Conservation (phyloP, 305 asterid genomes). For the Fraxinus latifolia region DNA sequence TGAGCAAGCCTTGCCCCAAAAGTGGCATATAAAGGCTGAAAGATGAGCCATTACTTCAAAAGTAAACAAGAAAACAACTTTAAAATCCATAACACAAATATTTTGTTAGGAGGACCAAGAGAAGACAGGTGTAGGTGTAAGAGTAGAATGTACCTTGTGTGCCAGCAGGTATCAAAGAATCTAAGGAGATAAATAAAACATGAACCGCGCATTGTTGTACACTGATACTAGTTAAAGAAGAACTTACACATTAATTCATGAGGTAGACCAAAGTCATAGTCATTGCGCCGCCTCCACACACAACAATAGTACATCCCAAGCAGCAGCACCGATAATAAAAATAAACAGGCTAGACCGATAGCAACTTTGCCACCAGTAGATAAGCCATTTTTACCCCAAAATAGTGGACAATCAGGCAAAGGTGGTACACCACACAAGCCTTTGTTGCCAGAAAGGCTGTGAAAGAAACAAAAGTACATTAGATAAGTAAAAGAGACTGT, state of each 20-base stretch:
- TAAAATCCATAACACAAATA: neutral
- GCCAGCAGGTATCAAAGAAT: neutral
- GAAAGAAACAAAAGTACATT: conserved; percentile 17
- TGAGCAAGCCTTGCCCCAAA: neutral
- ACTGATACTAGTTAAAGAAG: neutral
- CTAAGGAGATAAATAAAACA: neutral
- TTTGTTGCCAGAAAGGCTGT: conserved; percentile 80
- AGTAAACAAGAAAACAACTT: neutral
- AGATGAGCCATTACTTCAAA: neutral
- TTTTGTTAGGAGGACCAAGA: neutral
- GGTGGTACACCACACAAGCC: conserved; percentile 89
- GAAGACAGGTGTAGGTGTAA: neutral
- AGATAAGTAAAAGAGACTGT: conserved; percentile 11
- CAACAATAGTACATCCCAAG: conserved; percentile 44
- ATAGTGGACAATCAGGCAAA: conserved; percentile 67
- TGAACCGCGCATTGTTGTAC: neutral
- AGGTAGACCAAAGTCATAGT: conserved; percentile 86
- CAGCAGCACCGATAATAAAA: conserved; percentile 36
- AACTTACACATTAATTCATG: conserved; percentile 72
- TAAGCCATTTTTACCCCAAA: conserved; percentile 87
- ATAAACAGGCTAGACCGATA: conserved; percentile 51
- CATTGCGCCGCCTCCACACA: conserved; percentile 59
- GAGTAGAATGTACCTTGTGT: neutral
- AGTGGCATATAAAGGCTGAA: neutral
- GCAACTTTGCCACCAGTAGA: conserved; percentile 76